Evolutionary conservation across 176 grass and related monocot genomes (phyloP), one percentile per base, ranked within the genome.

Genomic region (Ensete ventricosum): DNA sequence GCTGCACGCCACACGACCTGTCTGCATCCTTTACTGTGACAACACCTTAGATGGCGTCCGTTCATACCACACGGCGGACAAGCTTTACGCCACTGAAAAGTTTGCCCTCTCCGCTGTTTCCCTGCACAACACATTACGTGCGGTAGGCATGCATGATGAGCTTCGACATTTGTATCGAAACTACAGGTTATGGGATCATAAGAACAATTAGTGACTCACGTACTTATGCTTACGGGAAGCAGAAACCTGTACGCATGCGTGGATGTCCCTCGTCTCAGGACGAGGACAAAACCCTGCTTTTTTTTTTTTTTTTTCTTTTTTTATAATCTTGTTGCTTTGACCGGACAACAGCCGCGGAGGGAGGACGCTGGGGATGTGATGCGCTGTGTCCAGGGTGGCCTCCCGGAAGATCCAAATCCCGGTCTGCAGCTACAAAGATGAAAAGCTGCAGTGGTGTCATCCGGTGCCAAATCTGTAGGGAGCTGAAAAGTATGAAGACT

Each of bases 351-450:
- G 34, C 34, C 34, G 24, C 13, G 26, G 9, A 51, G 2, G 53
- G 53, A 74, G 72, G 19, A 17, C 57, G 16, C 71, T 14, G 71
- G 20, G 71, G 50, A 12, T 43, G 67, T 22, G 48, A 25, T 71
- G 53, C 23, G 72, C 72, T 57, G 22, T 73, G 52, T 55, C 53
- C 53, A 57, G 52, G 72, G 72, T 29, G 72, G 52, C 72, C 53
- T 54, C 67, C 52, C 9, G 67, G 67, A 69, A 50, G 10, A 48
- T 70, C 43, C 67, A 70, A 70, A 51, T 9, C 14, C 4, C 29
- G 14, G 27, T 19, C 60, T 68, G 17, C 14, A 14, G 49, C 22
- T 49, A 8, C 27, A 17, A 34, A 17, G 66, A 14, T 19, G 14
- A 9, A 13, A 9, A 63, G 19, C 34, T 43, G 34, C 34, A 43